phyloP scores from a whole-genome alignment of 2,329 filamentous ascomycete species.

The Xylariaceae sp. region DNA sequence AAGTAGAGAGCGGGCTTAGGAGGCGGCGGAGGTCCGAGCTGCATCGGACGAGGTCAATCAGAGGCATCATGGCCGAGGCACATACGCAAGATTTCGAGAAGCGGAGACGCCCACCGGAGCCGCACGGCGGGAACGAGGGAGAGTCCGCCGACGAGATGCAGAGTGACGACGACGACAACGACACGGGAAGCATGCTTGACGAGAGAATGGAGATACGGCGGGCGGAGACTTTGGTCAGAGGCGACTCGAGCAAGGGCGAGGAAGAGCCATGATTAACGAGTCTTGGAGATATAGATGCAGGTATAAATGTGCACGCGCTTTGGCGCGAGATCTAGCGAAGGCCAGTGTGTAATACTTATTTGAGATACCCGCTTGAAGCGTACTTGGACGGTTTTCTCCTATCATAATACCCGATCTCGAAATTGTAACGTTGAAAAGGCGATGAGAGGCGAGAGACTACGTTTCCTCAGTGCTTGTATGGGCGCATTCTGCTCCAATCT shows the following conservation, averaged over 20 bases:
- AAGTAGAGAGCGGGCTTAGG: conserved; percentile 19
- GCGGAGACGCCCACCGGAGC: conserved; percentile 56
- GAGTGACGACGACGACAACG: conserved; percentile 38
- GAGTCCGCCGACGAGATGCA: conserved; percentile 39
- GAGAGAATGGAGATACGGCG: conserved; percentile 31
- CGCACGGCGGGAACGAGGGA: conserved; percentile 39
- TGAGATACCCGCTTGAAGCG: too few species aligned
- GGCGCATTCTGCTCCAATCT: too few species aligned
- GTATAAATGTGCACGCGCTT: too few species aligned
- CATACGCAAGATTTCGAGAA: conserved; percentile 93
- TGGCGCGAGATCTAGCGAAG: too few species aligned
- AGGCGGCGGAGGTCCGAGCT: conserved; percentile 27
- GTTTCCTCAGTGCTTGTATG: too few species aligned
- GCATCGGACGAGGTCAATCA: conserved; percentile 44
- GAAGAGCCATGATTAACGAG: conserved; percentile 1
- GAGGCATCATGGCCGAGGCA: conserved; percentile 75
- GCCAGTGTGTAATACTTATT: too few species aligned
- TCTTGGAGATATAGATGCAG: too few species aligned
- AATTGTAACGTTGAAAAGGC: too few species aligned
- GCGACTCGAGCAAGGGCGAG: conserved; percentile 11
- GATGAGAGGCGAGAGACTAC: too few species aligned
- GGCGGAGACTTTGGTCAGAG: conserved; percentile 24
- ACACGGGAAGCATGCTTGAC: conserved; percentile 31
- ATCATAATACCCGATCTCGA: too few species aligned
- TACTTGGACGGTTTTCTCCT: too few species aligned